These are phyloP conservation scores for Psilocybe cubensis DNA, from an alignment of 768 basidiomycete species.

Conservation along the genomic window DNA sequence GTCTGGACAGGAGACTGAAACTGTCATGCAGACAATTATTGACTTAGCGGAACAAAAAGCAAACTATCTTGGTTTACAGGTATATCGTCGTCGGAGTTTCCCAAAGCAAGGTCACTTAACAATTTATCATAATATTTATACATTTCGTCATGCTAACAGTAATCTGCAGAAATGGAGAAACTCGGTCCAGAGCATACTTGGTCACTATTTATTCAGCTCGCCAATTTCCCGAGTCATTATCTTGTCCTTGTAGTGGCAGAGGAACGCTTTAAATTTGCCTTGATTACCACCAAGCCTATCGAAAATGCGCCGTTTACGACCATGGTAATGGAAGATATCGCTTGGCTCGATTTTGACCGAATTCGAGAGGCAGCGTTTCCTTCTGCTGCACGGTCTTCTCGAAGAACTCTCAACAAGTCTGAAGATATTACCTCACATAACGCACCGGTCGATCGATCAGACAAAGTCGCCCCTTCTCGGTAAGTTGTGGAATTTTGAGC, in stretches of 20 bases:
- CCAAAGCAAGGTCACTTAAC: constrained; percentile 54
- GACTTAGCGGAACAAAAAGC: constrained; percentile 86
- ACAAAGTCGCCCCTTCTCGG: constrained; percentile 18
- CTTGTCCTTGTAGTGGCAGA: constrained; percentile 85
- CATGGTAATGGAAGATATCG: constrained; percentile 77
- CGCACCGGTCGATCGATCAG: background rate
- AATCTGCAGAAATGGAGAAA: constrained; percentile 62
- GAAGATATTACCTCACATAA: background rate
- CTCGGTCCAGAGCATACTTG: constrained; percentile 67
- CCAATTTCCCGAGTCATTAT: constrained; percentile 80
- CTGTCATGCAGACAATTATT: constrained; percentile 65
- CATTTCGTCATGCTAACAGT: constrained; percentile 7
- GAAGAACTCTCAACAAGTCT: constrained; percentile 3
- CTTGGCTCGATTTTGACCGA: constrained; percentile 75
- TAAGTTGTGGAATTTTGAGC: constrained; percentile 10
- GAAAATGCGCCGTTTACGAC: constrained; percentile 58
- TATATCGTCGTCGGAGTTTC: constrained; percentile 72
- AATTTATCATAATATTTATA: background rate
- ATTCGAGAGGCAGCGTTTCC: constrained; percentile 53
- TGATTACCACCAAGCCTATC: constrained; percentile 68
- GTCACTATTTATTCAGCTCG: constrained; percentile 75
- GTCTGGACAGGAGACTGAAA: background rate
- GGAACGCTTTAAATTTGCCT: constrained; percentile 77
- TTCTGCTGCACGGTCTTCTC: background rate
- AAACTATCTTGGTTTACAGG: constrained; percentile 81